Base-by-base conservation (phyloP, 768 basidiomycete genomes). In the Boletus fagicola region DNA sequence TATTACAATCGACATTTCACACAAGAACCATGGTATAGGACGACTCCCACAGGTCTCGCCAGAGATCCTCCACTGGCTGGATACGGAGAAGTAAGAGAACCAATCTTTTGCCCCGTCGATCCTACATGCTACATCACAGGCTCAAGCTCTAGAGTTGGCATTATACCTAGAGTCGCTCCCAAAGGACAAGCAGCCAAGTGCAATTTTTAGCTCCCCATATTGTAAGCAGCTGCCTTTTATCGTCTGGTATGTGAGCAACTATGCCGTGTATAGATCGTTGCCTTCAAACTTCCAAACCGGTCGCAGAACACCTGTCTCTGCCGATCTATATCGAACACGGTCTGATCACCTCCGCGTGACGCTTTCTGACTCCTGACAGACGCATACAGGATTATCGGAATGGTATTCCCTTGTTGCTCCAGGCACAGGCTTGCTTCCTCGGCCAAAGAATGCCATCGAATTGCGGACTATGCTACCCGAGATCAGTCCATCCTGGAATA, bases 251-350 rank as follows among this genome's bases (percentile, higher is more conserved):
- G 33, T 22, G 47, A 49, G 31, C 16, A 48, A 54, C 22, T 7
- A 10, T 42, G 28, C 22, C 3, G 15, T 24, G 20, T 10, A 36
- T 62, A 92, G 90, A 94, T 74, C 88, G 92, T n/a, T 94, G 92
- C 69, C 75, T 94, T 24, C 92, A 94, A 68, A 94, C 92, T 0
- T 74, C 86, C 1, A 76, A 79, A 33, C 91, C 92, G 2, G 73
- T 79, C 3, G 82, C 92, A 16, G 68, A 75, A 39, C 80, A 82
- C 0, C 77, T 94, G 20, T 74, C 76, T 15, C 59, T 92, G 4
- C 90, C 92, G 1, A 81, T 94, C 51, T 87, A 81, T 60, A 81
- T 88, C 15, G 92, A 94, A 64, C 91, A 92, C 62, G 92, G 92
- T 84, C 53, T 35, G 65, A 51, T 15, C 30, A 16, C 30, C 40